Percentiles rank a stretch among this genome's conserved stretches.
Evolutionary conservation across 2,329 filamentous ascomycete genomes (phyloP).

Genomic region (Metarhizium robertsii): DNA sequence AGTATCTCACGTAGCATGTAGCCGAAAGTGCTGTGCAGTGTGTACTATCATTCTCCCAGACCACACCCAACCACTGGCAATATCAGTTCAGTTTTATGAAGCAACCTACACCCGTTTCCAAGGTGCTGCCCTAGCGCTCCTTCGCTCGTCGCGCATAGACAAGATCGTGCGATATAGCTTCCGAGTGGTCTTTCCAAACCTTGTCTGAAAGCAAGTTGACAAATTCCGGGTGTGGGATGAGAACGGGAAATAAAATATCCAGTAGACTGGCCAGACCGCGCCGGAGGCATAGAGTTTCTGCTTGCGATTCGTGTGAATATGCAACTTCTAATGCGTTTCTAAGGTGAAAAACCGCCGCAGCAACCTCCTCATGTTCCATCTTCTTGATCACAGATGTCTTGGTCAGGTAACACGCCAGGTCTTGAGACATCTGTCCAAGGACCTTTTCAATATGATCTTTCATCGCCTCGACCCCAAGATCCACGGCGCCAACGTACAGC

Average conservation of each 20-base stretch:
- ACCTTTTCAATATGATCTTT: slow-evolving; percentile 16
- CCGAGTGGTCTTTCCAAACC: slow-evolving; percentile 15
- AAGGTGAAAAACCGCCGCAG: slow-evolving; percentile 16
- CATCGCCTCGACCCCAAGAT: slow-evolving; percentile 19
- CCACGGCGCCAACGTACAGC: slow-evolving; percentile 21
- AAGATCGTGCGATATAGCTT: slow-evolving; percentile 17
- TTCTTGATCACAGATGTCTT: slow-evolving; percentile 7
- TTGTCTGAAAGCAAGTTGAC: slow-evolving; percentile 14
- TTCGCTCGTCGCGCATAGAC: slow-evolving; percentile 5
- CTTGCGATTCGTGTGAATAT: slow-evolving; percentile 12
- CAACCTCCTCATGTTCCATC: slow-evolving; percentile 12
- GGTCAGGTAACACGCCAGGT: slow-evolving; percentile 14
- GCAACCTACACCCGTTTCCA: not conserved
- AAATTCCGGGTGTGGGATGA: slow-evolving; percentile 16
- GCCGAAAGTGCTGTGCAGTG: too few species aligned
- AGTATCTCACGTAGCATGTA: too few species aligned
- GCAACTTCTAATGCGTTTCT: slow-evolving; percentile 20
- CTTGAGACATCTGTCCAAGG: slow-evolving; percentile 16
- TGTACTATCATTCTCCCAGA: too few species aligned
- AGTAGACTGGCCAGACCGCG: slow-evolving; percentile 21
- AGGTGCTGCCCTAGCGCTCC: not conserved
- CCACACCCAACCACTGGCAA: too few species aligned
- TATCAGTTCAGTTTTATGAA: too few species aligned
- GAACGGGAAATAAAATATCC: slow-evolving; percentile 14
- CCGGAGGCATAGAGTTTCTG: slow-evolving; percentile 21